Percentiles rank a stretch among this genome's conserved stretches.
These are phyloP conservation scores for Nemania sp. DNA, from an alignment of 2,329 filamentous ascomycete species.

Conservation along the genomic window DNA sequence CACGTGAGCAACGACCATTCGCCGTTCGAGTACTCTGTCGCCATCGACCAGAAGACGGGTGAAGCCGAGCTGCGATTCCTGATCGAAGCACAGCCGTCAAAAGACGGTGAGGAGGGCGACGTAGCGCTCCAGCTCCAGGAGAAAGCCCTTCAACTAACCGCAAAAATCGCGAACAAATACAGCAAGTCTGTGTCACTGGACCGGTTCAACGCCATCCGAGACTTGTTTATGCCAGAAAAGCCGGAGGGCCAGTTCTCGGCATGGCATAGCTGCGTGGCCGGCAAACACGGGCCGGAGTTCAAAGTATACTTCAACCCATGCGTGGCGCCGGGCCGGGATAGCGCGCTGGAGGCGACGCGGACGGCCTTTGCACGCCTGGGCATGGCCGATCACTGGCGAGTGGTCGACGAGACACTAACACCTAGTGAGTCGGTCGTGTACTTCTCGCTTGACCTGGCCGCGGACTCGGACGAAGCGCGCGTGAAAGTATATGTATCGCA, in stretches of 20 bases:
- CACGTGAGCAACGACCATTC: slow-evolving; percentile 24
- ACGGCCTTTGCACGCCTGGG: slow-evolving; percentile 23
- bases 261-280: slow-evolving; percentile 22
- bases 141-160: slow-evolving; percentile 9
- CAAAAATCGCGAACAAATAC: slow-evolving; percentile 12
- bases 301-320: slow-evolving; percentile 27
- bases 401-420: slow-evolving; percentile 10
- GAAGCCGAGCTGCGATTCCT: slow-evolving; percentile 27
- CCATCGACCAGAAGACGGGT: slow-evolving; percentile 20
- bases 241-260: slow-evolving; percentile 17
- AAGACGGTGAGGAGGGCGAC: neutral
- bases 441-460: slow-evolving; percentile 23
- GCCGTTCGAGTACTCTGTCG: slow-evolving; percentile 26
- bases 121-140: slow-evolving; percentile 15
- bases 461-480: slow-evolving; percentile 9
- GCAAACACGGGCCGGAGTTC: slow-evolving; percentile 20
- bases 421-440: slow-evolving; percentile 21
- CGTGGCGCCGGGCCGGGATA: neutral
- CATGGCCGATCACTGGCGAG: slow-evolving; percentile 7
- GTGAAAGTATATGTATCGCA: slow-evolving; percentile 27
- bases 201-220: slow-evolving; percentile 18
- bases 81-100: slow-evolving; percentile 22
- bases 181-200: slow-evolving; percentile 17
- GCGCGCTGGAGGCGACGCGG: slow-evolving; percentile 10
- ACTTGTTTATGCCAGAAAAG: slow-evolving; percentile 22